Evolutionary conservation across 495 filamentous ascomycete genomes (phyloP), one percentile per base, ranked within the genome.

Genomic region (Penicillium arizonense): DNA sequence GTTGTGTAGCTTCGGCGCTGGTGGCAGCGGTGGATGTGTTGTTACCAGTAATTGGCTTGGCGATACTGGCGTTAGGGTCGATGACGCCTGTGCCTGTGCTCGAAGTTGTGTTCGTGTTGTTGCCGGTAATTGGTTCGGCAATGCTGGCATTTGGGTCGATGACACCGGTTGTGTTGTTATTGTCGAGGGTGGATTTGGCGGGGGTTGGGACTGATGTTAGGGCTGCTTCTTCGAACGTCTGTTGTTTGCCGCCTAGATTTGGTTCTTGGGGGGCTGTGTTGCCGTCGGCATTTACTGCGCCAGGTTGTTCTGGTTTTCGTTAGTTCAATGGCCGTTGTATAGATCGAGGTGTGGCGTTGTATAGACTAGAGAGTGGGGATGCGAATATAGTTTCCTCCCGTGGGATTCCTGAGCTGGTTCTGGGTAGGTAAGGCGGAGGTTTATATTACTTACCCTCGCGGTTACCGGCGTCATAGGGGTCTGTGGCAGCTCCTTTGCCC

Each of bases 381-480:
- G 28, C 7, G 28, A 5, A 30, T 30, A 30, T 10, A 30, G 8
- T 30, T 30, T 9, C 28, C 28, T 2, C 2, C 9, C 9, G 6
- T 30, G 28, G 9, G 28, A 9, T 30, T 10, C 5, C 6, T 2
- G 7, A 7, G 9, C 1, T 2, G 23, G 23, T 8, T 35, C n/a
- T 6, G 1, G 13, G 4, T 46, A 3, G 3, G 11, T 4, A 11
- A 32, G 18, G 1, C 5, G 9, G 18, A 37, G 9, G 18, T 14
- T 14, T 21, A 24, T 30, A 30, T 36, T 33, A 69, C 62, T 58
- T 65, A 72, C 72, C 70, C 16, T 74, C 66, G 23, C 69, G 69
- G 51, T 75, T 76, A 26, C 73, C 74, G 33, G 62, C 71, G 52
- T 77, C 73, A 37, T 75, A 78, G 5, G 75, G 75, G 48, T 78